phyloP scores from a whole-genome alignment of 225 moss, liverwort and hornwort species.

The Physcomitrium patens region DNA sequence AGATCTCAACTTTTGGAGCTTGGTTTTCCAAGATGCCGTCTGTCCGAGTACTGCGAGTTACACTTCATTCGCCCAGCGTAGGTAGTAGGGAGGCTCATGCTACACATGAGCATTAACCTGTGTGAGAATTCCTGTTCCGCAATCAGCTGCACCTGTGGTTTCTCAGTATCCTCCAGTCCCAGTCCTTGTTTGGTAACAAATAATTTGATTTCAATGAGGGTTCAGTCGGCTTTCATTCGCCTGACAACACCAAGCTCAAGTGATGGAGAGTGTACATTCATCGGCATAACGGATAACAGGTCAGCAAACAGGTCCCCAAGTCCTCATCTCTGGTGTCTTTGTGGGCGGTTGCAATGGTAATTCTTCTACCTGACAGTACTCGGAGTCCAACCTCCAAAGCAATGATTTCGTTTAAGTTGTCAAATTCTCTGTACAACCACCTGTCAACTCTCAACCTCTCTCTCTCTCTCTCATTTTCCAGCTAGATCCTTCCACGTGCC shows the following conservation, averaged over 20 bases:
- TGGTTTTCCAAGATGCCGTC: conserved; percentile 38
- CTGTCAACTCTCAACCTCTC: background rate
- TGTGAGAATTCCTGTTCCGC: background rate
- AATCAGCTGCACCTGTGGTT: background rate
- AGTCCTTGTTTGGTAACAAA: background rate
- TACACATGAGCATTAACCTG: background rate
- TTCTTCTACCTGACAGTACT: conserved; percentile 1
- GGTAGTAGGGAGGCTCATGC: background rate
- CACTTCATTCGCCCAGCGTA: background rate
- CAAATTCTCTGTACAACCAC: conserved; percentile 1
- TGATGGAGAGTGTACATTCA: conserved; percentile 50
- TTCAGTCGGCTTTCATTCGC: background rate
- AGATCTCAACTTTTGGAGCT: conserved; percentile 38
- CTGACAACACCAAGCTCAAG: conserved; percentile 3
- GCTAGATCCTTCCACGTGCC: background rate
- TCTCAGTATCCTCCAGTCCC: background rate
- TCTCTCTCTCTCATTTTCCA: background rate
- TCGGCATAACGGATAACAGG: conserved; percentile 30
- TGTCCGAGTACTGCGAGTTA: background rate
- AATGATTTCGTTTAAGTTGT: background rate
- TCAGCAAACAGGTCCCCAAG: conserved; percentile 39
- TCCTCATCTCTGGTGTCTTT: conserved; percentile 46
- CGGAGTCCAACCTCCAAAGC: background rate
- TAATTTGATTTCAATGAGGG: background rate
- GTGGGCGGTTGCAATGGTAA: conserved; percentile 61